phyloP scores from a whole-genome alignment of 2,329 filamentous ascomycete species.

The Dothiorella sarmentorum region DNA sequence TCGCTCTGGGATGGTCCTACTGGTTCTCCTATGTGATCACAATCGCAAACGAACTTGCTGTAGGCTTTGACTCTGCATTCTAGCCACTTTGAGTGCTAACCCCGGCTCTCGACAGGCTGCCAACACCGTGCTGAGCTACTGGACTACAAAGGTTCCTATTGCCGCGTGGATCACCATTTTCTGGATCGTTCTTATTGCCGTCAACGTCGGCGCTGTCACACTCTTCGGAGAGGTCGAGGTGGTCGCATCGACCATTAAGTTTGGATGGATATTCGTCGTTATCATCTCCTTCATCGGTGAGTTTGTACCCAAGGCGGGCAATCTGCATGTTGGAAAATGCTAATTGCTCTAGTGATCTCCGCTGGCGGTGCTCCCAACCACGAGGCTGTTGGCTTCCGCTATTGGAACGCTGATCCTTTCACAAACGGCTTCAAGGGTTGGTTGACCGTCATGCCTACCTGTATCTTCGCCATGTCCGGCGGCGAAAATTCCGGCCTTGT shows the following conservation, averaged over 20 bases:
- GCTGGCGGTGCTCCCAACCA: conserved; percentile 43
- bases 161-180: conserved; percentile 47
- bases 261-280: conserved; percentile 48
- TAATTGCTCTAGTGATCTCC: conserved; percentile 33
- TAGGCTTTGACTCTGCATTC: neutral
- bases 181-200: conserved; percentile 37
- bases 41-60: conserved; percentile 37
- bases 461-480: conserved; percentile 41
- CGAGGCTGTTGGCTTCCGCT: conserved; percentile 43
- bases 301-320: too few relatives aligned
- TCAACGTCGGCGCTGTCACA: conserved; percentile 44
- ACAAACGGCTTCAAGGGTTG: conserved; percentile 46
- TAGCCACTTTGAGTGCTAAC: neutral
- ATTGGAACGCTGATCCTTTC: conserved; percentile 44
- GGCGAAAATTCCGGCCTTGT: conserved; percentile 45
- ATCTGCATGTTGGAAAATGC: too few relatives aligned
- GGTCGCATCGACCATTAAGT: conserved; percentile 44
- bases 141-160: conserved; percentile 43
- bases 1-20: conserved; percentile 49
- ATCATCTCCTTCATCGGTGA: conserved; percentile 42
- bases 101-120: conserved; percentile 29
- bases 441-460: conserved; percentile 34
- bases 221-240: conserved; percentile 49
- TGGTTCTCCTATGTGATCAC: conserved; percentile 46
- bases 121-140: conserved; percentile 44